Evolutionary conservation across 2,329 filamentous ascomycete genomes (phyloP).

Genomic region (Rutstroemia sp.): DNA sequence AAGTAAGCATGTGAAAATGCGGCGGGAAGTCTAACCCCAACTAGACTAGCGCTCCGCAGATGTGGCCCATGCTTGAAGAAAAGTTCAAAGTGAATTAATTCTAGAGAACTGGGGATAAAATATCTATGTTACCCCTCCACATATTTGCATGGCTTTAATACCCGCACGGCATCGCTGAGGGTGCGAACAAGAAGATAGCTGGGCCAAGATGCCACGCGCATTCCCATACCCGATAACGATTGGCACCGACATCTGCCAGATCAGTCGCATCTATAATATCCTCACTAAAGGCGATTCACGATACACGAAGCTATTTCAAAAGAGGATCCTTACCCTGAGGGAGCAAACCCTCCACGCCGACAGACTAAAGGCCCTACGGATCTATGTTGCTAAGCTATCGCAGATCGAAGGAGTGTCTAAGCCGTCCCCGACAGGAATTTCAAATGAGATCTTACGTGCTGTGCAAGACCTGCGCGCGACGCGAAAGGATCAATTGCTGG

Average conservation of each 20-base stretch:
- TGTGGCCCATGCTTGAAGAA: no score
- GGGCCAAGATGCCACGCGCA: slow-evolving; percentile 21
- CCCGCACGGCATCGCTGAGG: background rate
- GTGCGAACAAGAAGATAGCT: no score
- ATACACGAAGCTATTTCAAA: slow-evolving; percentile 10
- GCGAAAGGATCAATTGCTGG: background rate
- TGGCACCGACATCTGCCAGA: slow-evolving; percentile 72
- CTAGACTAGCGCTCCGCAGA: no score
- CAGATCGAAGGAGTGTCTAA: background rate
- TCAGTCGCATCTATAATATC: slow-evolving; percentile 48
- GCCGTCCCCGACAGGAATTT: no score
- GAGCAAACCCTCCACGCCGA: background rate
- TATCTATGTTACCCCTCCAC: background rate
- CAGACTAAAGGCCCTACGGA: background rate
- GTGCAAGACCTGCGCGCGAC: no score
- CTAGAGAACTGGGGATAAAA: background rate
- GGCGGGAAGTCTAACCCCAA: no score
- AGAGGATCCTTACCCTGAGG: slow-evolving; percentile 10
- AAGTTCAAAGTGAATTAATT: no score
- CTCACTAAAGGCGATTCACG: slow-evolving; percentile 3
- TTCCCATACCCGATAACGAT: slow-evolving; percentile 63
- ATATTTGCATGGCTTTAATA: background rate
- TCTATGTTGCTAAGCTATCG: background rate
- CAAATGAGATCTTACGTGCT: no score
- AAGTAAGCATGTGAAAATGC: no score